Percentiles rank a stretch among this genome's conserved stretches.
phyloP scores from a whole-genome alignment of 352 stramenopile species.

The Globisporangium okanoganense region DNA sequence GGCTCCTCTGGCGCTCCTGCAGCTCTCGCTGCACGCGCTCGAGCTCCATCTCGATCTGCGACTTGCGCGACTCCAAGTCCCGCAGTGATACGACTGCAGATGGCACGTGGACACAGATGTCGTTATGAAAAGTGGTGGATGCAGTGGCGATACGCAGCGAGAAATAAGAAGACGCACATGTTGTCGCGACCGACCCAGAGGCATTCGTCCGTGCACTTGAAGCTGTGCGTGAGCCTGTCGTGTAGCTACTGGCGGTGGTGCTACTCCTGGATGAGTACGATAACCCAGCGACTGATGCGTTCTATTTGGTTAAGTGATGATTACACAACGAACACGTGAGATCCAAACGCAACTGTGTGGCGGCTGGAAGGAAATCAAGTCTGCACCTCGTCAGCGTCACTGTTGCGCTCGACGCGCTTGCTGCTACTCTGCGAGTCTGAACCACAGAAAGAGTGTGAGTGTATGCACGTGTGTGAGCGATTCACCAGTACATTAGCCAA shows the following conservation, averaged over 20 bases:
- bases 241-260: slow-evolving; percentile 10
- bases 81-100: slow-evolving; percentile 40
- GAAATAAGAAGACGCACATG: slow-evolving; percentile 20
- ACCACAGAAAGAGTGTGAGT: background rate
- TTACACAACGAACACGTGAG: background rate
- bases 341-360: too few relatives aligned
- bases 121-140: background rate
- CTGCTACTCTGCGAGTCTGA: background rate
- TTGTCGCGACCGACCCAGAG: slow-evolving; percentile 30
- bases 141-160: background rate
- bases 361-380: background rate
- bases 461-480: background rate
- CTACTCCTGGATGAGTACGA: slow-evolving; percentile 7
- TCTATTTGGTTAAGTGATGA: slow-evolving; percentile 12
- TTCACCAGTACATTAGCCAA: background rate
- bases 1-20: slow-evolving; percentile 6
- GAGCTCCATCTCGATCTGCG: slow-evolving; percentile 34
- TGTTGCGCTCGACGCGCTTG: background rate
- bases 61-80: slow-evolving; percentile 52
- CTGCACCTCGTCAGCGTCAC: slow-evolving; percentile 1
- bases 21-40: slow-evolving; percentile 19
- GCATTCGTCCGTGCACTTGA: background rate
- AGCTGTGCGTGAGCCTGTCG: background rate
- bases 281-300: slow-evolving; percentile 17
- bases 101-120: background rate